Evolutionary conservation across 129 eudicot genomes (phyloP).

Genomic region (Lactuca saligna): DNA sequence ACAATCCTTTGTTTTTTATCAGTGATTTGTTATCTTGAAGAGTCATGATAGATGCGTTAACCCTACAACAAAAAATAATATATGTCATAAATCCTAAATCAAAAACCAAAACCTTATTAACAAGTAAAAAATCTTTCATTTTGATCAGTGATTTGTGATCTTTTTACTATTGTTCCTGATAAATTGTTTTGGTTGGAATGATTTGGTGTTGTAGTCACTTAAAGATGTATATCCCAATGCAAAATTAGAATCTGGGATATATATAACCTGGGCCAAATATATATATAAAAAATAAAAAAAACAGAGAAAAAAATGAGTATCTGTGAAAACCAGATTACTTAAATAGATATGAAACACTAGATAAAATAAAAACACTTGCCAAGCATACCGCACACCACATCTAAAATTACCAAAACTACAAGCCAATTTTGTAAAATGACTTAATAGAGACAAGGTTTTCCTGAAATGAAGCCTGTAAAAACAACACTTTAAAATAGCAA

Average conservation of each 20-base stretch:
- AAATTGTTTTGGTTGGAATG: constrained; percentile 50
- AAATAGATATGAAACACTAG: background rate
- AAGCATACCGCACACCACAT: background rate
- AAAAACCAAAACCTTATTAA: too few relatives aligned
- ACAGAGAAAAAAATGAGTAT: constrained; percentile 19
- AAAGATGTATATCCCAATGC: constrained; percentile 75
- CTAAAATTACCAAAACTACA: too few relatives aligned
- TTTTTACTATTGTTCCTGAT: constrained; percentile 61
- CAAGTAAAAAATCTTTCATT: too few relatives aligned
- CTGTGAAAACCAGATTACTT: background rate
- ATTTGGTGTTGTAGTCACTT: constrained; percentile 81
- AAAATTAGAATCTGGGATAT: constrained; percentile 51
- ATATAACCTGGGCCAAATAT: constrained; percentile 57
- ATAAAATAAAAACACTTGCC: constrained; percentile 38
- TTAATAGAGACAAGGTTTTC: too few relatives aligned
- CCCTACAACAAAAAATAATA: constrained; percentile 39
- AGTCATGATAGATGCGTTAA: constrained; percentile 65
- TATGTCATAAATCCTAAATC: too few relatives aligned
- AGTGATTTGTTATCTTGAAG: constrained; percentile 40
- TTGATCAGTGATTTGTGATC: too few relatives aligned
- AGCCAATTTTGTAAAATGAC: too few relatives aligned
- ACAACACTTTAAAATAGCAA: too few relatives aligned
- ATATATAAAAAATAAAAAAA: background rate
- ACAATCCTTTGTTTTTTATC: too few relatives aligned
- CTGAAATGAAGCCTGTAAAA: too few relatives aligned